Percentiles rank a stretch among this genome's conserved stretches.
phyloP scores from a whole-genome alignment of 768 basidiomycete species.

The Lentinula sp. region DNA sequence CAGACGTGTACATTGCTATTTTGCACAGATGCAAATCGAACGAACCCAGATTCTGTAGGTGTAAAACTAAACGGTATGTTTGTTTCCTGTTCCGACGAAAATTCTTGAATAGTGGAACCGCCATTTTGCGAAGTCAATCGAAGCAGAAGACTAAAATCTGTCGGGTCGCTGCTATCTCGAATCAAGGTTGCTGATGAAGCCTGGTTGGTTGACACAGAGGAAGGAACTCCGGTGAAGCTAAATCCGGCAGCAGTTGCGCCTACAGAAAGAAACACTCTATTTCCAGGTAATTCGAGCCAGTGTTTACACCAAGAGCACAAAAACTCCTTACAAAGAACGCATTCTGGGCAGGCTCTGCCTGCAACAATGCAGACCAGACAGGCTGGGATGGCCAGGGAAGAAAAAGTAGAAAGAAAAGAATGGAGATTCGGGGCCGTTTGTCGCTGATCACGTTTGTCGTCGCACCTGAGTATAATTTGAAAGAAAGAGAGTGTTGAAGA shows the following conservation, averaged over 20 bases:
- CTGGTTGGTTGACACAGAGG: not conserved
- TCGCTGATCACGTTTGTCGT: not conserved
- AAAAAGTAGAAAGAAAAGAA: not conserved
- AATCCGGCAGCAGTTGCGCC: not conserved
- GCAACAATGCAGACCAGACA: not conserved
- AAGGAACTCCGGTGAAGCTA: not conserved
- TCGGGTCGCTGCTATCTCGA: not conserved
- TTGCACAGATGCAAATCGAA: not conserved
- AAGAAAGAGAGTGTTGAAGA: not conserved
- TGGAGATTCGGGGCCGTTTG: not conserved
- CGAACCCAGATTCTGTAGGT: not conserved
- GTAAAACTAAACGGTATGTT: not conserved
- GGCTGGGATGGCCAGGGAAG: not conserved
- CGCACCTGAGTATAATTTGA: not conserved
- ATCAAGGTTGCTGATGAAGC: constrained; percentile 3
- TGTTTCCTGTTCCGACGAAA: not conserved
- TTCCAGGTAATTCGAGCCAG: not conserved
- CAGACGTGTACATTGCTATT: not conserved
- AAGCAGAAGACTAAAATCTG: constrained; percentile 1
- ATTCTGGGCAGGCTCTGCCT: constrained; percentile 4
- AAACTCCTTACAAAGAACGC: not conserved
- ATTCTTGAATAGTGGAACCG: not conserved
- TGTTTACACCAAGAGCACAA: not conserved
- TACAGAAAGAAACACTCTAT: not conserved
- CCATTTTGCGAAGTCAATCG: not conserved